phyloP scores from a whole-genome alignment of 176 grass and related monocot genomes.

The Avena insularis region DNA sequence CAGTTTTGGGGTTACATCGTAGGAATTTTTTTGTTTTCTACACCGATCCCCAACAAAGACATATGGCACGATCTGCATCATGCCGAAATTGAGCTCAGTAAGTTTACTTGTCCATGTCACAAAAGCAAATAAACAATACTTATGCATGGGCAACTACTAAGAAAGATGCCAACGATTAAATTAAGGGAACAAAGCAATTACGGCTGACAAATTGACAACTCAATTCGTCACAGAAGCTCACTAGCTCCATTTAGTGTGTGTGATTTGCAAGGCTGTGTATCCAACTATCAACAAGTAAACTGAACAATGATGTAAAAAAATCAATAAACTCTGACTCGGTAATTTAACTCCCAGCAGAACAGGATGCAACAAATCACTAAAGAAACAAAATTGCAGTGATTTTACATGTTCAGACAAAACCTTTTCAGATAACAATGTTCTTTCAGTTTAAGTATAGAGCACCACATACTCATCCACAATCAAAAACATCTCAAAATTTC shows the following conservation, averaged over 20 bases:
- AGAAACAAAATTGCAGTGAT: background rate
- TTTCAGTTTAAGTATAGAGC: background rate
- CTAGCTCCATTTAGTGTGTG: background rate
- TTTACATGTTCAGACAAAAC: background rate
- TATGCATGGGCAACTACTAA: background rate
- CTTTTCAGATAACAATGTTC: background rate
- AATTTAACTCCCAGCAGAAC: background rate
- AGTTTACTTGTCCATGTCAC: background rate
- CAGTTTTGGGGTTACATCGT: no score
- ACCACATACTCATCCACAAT: background rate
- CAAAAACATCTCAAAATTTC: background rate
- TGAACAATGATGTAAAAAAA: background rate
- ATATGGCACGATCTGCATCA: conserved; percentile 66
- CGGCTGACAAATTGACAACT: background rate
- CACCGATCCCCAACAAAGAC: no score
- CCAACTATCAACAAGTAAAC: background rate
- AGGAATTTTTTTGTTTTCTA: no score
- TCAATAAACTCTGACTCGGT: background rate
- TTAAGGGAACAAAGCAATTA: background rate
- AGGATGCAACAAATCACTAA: background rate
- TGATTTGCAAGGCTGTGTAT: background rate
- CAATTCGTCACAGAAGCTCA: background rate
- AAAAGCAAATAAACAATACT: background rate
- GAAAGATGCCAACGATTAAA: background rate
- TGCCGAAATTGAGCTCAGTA: conserved; percentile 13